Base-by-base conservation (phyloP, 768 basidiomycete species). In the Lactarius pseudohatsudake region DNA sequence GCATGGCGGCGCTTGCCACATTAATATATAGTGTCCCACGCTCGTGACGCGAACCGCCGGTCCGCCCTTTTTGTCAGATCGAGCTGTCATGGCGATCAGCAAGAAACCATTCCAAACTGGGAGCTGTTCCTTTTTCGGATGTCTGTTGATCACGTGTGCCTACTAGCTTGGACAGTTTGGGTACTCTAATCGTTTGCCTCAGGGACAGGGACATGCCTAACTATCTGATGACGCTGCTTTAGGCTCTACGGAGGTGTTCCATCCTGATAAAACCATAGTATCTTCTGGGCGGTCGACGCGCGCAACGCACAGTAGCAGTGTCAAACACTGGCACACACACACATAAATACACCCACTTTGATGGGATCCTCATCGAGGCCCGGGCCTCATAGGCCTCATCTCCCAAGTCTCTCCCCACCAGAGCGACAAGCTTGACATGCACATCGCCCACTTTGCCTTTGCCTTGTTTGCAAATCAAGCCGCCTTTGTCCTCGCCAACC, bases 391-490 rank as follows among this genome's bases (percentile, higher is more conserved):
- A 26, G 26, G 26, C 26, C 26, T 26, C 54, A 5, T 4, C 20
- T 30, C 2, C 7, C n/a, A 62, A 30, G 54, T 56, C 30, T 34
- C 32, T 53, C 26, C 50, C 50, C 13, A 13, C 32, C 16, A 8
- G 20, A n/a, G 34, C 58, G n/a, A 34, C 36, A 7, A 22, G 26
- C 15, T 56, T 13, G 6, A 57, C 16, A 66, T 66, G 65, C 43
- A 22, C 26, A 40, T 50, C 38, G 3, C 20, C 50, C 55, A 3
- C 56, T 34, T 57, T 22, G 2, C 28, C 55, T 18, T 57, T 4
- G n/a, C n/a, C 56, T 53, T 62, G 34, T 16, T 62, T 6, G 26
- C 56, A 3, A 15, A 50, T 13, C 60, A 62, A 36, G 64, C 59
- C 13, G 40, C 30, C 59, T 47, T 47, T 18, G 45, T 47, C n/a